A percentile compares a stretch with the other conserved stretches of the same genome.
phyloP scores from a whole-genome alignment of 768 basidiomycete species.

The Boletus speciosus region DNA sequence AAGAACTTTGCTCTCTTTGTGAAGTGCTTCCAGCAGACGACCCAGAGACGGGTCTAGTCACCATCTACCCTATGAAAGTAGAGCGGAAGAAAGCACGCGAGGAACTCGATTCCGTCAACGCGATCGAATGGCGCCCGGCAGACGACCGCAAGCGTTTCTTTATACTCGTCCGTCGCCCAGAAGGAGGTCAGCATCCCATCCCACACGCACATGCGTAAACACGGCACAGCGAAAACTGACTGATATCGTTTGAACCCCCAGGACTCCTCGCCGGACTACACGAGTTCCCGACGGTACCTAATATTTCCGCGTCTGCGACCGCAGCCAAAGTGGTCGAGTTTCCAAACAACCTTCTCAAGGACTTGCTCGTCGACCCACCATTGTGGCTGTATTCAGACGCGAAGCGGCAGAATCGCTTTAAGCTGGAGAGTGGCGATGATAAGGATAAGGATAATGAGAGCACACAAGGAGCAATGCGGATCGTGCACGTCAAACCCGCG shows the following conservation, averaged over 20 bases:
- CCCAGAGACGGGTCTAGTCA: conserved; percentile 40
- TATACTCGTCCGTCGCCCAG: conserved; percentile 76
- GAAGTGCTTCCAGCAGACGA: conserved; percentile 45
- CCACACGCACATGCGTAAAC: neutral
- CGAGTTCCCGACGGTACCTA: conserved; percentile 73
- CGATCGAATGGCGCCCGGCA: conserved; percentile 70
- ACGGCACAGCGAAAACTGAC: conserved; percentile 1
- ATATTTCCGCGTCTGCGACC: conserved; percentile 45
- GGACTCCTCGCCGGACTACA: conserved; percentile 88
- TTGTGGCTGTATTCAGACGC: conserved; percentile 4
- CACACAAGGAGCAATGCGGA: conserved; percentile 19
- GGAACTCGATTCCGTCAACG: conserved; percentile 81
- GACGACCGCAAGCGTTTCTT: conserved; percentile 51
- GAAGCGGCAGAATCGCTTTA: neutral
- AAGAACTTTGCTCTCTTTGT: conserved; percentile 72
- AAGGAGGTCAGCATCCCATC: conserved; percentile 56
- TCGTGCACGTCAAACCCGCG: conserved; percentile 47
- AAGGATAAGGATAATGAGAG: neutral
- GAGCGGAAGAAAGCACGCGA: conserved; percentile 80
- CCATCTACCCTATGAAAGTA: conserved; percentile 83
- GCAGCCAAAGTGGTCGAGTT: conserved; percentile 31
- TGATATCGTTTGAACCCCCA: conserved; percentile 28
- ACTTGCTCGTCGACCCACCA: conserved; percentile 36
- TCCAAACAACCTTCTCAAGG: conserved; percentile 36
- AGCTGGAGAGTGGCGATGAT: neutral